A percentile compares a stretch with the other conserved stretches of the same genome.
Evolutionary conservation across 352 stramenopile species (phyloP).

Genomic region (Pythium sp.): DNA sequence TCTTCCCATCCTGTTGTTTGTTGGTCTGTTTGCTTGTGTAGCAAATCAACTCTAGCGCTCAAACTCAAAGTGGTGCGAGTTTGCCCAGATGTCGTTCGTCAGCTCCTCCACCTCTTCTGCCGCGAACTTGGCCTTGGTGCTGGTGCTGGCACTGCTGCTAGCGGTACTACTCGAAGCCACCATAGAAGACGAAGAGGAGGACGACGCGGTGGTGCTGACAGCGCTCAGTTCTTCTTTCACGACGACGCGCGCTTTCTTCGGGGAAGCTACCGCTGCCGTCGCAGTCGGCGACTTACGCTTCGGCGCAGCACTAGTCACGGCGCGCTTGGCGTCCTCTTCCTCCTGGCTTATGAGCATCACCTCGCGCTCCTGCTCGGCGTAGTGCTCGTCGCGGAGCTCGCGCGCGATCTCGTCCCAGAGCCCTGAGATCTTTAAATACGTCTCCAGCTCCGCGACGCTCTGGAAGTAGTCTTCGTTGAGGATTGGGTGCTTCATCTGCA

Average conservation of each 20-base stretch:
- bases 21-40: neutral
- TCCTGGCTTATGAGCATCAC: conserved; percentile 27
- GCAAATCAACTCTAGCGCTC: conserved; percentile 19
- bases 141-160: conserved; percentile 5
- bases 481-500: conserved; percentile 40
- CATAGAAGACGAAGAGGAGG: neutral
- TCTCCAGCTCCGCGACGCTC: conserved; percentile 58
- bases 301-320: neutral
- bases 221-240: neutral
- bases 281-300: conserved; percentile 28
- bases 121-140: conserved; percentile 19
- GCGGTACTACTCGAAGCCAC: neutral
- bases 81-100: conserved; percentile 80
- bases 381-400: conserved; percentile 35
- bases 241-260: conserved; percentile 15
- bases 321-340: conserved; percentile 11
- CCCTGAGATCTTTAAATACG: conserved; percentile 59
- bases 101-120: conserved; percentile 58
- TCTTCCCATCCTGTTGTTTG: neutral
- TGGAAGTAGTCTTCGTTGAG: conserved; percentile 79
- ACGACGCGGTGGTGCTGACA: neutral
- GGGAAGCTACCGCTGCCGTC: neutral
- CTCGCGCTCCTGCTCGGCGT: conserved; percentile 22
- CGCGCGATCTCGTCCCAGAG: conserved; percentile 59
- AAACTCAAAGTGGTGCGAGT: conserved; percentile 79